A percentile compares a stretch with the other conserved stretches of the same genome.
Conservation (phyloP, 257 asterid genomes). For the Marsdenia floribunda region DNA sequence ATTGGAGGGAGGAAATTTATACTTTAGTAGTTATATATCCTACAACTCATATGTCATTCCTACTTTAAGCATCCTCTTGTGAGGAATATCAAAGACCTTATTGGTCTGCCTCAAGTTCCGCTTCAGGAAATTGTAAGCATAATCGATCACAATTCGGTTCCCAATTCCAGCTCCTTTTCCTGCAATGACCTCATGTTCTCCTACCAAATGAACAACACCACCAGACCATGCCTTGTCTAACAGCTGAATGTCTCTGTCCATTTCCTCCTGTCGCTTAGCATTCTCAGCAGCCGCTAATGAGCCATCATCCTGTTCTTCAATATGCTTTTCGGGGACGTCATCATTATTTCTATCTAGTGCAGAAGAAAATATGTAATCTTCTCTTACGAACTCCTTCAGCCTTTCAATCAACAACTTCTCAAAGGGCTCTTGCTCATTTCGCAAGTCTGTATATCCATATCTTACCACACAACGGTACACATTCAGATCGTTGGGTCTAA, state of each 20-base stretch:
- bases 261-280: not conserved
- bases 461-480: constrained; percentile 55
- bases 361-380: constrained; percentile 11
- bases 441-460: constrained; percentile 49
- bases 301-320: not conserved
- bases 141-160: constrained; percentile 43
- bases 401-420: constrained; percentile 36
- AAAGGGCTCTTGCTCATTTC: constrained; percentile 33
- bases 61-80: constrained; percentile 55
- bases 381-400: constrained; percentile 28
- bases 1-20: too few species aligned
- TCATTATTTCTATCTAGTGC: not conserved
- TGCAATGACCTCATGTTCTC: constrained; percentile 64
- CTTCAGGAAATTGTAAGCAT: constrained; percentile 50
- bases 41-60: constrained; percentile 53
- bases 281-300: not conserved
- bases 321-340: not conserved
- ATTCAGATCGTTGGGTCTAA: constrained; percentile 32
- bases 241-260: constrained; percentile 24
- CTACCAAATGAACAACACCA: constrained; percentile 59
- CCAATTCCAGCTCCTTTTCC: constrained; percentile 34
- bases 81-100: constrained; percentile 51
- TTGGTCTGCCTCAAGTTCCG: constrained; percentile 49
- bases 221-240: constrained; percentile 35
- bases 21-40: not conserved